A percentile compares a stretch with the other conserved stretches of the same genome.
Evolutionary conservation across 225 moss, liverwort and hornwort species (phyloP).

Genomic region (Physcomitrellopsis africana): DNA sequence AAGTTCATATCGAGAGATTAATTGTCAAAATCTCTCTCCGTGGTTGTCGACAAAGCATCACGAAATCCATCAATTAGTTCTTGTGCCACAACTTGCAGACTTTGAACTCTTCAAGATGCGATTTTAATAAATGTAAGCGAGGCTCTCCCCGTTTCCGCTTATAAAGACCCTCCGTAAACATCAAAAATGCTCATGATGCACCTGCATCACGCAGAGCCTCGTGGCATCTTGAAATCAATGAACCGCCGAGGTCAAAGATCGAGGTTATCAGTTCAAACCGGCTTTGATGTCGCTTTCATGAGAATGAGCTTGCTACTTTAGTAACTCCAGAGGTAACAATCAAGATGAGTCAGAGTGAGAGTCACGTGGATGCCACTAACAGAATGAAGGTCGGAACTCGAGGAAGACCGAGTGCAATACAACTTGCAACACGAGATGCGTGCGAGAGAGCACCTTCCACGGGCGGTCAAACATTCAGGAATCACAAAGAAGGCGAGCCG

Average conservation of each 20-base stretch:
- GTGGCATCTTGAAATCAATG: too few relatives aligned
- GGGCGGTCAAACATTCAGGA: background rate
- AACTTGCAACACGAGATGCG: background rate
- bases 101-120: background rate
- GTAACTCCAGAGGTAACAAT: background rate
- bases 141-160: background rate
- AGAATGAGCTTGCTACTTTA: background rate
- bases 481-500: background rate
- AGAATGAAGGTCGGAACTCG: background rate
- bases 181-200: constrained; percentile 1
- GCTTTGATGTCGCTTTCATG: constrained; percentile 3
- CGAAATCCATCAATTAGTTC: too few relatives aligned
- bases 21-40: too few relatives aligned
- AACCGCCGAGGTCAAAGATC: constrained; percentile 11
- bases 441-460: background rate
- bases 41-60: too few relatives aligned
- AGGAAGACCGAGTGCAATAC: background rate
- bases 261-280: constrained; percentile 16
- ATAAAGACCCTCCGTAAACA: constrained; percentile 9
- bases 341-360: background rate
- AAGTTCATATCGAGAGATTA: too few relatives aligned
- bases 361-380: background rate
- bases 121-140: background rate
- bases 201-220: constrained; percentile 16
- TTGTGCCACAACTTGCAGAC: too few relatives aligned